Evolutionary conservation across 768 basidiomycete species (phyloP).

Genomic region (Lactifluus subvellereus): DNA sequence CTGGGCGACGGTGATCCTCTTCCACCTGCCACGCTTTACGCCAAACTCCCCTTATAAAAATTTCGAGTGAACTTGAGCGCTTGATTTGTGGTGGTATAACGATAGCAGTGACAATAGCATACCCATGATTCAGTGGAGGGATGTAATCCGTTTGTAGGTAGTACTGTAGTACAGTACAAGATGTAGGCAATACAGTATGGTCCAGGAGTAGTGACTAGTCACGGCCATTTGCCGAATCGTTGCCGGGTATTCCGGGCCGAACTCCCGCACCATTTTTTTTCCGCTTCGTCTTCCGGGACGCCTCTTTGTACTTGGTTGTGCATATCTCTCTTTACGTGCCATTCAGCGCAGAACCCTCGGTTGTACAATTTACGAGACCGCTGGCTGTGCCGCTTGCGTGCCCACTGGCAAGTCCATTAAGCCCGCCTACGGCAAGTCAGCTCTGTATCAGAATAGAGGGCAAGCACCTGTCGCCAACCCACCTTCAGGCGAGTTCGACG

Average conservation of each 20-base stretch:
- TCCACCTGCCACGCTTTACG: not conserved
- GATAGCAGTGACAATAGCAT: no score
- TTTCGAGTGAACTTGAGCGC: not conserved
- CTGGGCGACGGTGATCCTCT: not conserved
- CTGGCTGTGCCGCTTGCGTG: not conserved
- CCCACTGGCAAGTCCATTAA: not conserved
- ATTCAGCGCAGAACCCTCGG: no score
- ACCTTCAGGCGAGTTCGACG: conserved; percentile 10
- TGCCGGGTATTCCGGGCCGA: no score
- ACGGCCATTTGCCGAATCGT: no score
- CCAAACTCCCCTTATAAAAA: no score
- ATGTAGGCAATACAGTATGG: no score
- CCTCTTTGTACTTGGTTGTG: not conserved
- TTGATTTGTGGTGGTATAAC: not conserved
- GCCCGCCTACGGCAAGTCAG: conserved; percentile 1
- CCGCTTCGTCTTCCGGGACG: no score
- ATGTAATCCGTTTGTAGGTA: no score
- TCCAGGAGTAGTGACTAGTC: no score
- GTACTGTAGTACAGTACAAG: no score
- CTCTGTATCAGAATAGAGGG: not conserved
- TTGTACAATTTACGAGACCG: not conserved
- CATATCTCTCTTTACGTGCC: not conserved
- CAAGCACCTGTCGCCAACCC: conserved; percentile 1
- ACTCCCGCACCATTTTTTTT: no score
- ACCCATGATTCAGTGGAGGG: no score